Conservation (phyloP, 2,329 filamentous ascomycete genomes). For the Fusarium buharicum region DNA sequence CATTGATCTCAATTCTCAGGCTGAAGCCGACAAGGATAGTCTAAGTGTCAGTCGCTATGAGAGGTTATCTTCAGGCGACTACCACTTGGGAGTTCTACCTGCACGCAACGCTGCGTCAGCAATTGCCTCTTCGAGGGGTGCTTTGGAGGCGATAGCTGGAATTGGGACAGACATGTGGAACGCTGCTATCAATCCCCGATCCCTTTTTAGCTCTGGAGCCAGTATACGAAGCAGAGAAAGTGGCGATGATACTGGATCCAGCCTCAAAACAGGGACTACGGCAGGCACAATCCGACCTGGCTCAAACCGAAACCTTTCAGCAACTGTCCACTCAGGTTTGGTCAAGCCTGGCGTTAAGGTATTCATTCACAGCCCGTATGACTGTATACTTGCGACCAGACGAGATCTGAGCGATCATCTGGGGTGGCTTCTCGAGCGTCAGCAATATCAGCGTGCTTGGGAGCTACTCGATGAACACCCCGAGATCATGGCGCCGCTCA, state of each 20-base stretch:
- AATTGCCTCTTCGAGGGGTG: slow-evolving; percentile 73
- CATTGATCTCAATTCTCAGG: slow-evolving; percentile 87
- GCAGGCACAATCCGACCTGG: slow-evolving; percentile 47
- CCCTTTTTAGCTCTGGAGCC: slow-evolving; percentile 86
- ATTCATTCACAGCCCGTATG: slow-evolving; percentile 95
- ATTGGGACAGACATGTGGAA: slow-evolving; percentile 86
- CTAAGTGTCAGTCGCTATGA: slow-evolving; percentile 89
- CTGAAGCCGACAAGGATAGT: slow-evolving; percentile 87
- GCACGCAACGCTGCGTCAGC: slow-evolving; percentile 74
- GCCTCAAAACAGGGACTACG: slow-evolving; percentile 52
- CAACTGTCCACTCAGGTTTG: slow-evolving; percentile 64
- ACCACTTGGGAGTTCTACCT: slow-evolving; percentile 86
- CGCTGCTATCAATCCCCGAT: slow-evolving; percentile 85
- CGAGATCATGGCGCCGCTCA: slow-evolving; percentile 66
- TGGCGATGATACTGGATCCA: slow-evolving; percentile 66
- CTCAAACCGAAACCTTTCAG: slow-evolving; percentile 41
- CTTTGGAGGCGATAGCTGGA: slow-evolving; percentile 79
- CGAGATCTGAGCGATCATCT: slow-evolving; percentile 88
- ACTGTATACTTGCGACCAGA: slow-evolving; percentile 92
- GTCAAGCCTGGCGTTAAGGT: slow-evolving; percentile 73
- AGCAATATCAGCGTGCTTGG: slow-evolving; percentile 88
- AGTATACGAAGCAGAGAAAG: slow-evolving; percentile 75
- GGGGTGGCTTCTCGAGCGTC: slow-evolving; percentile 83
- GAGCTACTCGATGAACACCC: slow-evolving; percentile 88
- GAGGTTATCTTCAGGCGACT: slow-evolving; percentile 86